phyloP scores from a whole-genome alignment of 345 rosid genomes.

The Eucalyptus fibrosa region DNA sequence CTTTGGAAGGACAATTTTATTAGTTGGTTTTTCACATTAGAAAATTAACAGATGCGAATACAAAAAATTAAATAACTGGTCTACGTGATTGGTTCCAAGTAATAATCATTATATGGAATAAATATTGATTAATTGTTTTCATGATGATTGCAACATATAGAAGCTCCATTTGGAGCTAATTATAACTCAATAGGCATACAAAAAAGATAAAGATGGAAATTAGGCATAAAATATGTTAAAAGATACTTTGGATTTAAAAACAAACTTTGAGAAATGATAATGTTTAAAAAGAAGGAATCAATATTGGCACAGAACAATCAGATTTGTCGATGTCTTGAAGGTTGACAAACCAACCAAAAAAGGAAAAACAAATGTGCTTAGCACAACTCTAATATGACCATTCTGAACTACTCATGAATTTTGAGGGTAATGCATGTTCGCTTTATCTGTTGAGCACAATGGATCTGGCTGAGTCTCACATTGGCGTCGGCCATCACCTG shows the following conservation, averaged over 20 bases:
- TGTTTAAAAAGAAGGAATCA: not conserved
- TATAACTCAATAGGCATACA: not conserved
- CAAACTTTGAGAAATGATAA: too few relatives aligned
- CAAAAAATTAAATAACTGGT: not conserved
- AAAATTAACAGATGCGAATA: not conserved
- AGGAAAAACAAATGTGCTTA: not conserved
- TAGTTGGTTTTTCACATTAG: not conserved
- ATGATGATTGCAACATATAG: not conserved
- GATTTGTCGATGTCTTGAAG: not conserved
- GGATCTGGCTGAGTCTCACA: not conserved
- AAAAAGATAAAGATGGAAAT: not conserved
- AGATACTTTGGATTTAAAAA: not conserved
- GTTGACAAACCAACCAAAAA: not conserved
- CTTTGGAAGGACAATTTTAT: not conserved
- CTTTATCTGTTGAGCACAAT: not conserved
- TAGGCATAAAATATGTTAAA: not conserved
- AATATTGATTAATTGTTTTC: not conserved
- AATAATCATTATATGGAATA: not conserved
- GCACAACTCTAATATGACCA: not conserved
- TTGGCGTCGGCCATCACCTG: not conserved
- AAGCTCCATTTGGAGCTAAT: not conserved
- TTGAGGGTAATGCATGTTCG: not conserved
- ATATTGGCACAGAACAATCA: not conserved
- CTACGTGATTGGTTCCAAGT: not conserved
- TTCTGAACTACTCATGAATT: not conserved